Evolutionary conservation across 73 alveolate species (phyloP), one percentile per base, ranked within the genome.

Genomic region (Tetrahymena thermophila): DNA sequence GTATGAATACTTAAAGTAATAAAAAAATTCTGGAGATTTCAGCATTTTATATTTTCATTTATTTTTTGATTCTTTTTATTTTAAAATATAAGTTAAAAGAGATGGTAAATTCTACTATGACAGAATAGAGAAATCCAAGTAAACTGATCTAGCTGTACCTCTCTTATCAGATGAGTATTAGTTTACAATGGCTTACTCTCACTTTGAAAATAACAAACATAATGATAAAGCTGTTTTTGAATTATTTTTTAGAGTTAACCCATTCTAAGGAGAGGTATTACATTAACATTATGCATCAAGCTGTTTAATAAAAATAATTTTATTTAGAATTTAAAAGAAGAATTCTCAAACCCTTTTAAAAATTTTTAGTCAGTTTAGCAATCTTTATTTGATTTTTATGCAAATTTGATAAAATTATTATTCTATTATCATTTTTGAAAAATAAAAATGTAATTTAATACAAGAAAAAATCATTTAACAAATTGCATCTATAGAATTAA

Each of bases 211-310:
- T 35, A 94, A 94, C 44, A 96, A 96, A 93, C 97, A 97, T n/a
- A 85, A 96, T 71, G 99, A 96, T 34, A 94, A 93, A 35, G 97
- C 98, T 17, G 97, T 96, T 38, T 97, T 97, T 89, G 99, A 97
- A 93, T 97, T 97, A 16, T 94, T 97, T 96, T 96, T 96, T 85
- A 96, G 98, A 94, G 96, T 96, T 95, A 71, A 94, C 40, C 99
- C 99, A 21, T 97, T 97, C 95, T 96, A 96, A 55, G 99, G 99
- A 34, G 85, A 96, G 89, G 89, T 71, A 71, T 19, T 71, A 15
- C 10, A 50, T 19, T 50, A 5, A 21, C 4, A 50, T 50, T 50
- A 50, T 9, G 83, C 2, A 50, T 50, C 83, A 50, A 50, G 1
- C 7, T 50, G 4, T 40, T 40, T 40, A 40, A 40, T 40, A 1